These are phyloP conservation scores for Leishmania arabica DNA, from an alignment of 208 protist species.

Conservation along the genomic window DNA sequence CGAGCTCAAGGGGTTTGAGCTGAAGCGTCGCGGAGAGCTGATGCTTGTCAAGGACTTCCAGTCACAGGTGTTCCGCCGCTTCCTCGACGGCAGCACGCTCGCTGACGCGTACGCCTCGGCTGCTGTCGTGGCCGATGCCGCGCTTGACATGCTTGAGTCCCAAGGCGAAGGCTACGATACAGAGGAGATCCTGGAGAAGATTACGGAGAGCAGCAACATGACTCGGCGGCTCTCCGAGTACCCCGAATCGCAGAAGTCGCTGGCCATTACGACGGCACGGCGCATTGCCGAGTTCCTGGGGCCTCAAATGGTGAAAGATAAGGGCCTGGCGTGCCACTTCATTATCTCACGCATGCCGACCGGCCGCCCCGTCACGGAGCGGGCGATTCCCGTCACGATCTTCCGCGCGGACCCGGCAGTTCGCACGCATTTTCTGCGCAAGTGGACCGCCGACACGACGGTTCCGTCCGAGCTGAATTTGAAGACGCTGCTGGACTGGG, in stretches of 20 bases:
- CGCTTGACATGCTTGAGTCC: conserved; percentile 96
- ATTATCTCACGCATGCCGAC: conserved; percentile 97
- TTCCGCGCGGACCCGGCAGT: conserved; percentile 94
- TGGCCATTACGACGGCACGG: conserved; percentile 97
- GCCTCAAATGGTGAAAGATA: conserved; percentile 97
- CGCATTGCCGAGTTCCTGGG: conserved; percentile 99
- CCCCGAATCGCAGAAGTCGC: conserved; percentile 97
- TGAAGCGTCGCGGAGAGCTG: conserved; percentile 99
- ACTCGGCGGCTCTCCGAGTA: conserved; percentile 96
- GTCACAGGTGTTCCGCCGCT: conserved; percentile 95
- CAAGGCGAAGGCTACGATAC: conserved; percentile 92
- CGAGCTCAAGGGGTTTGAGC: conserved; percentile 99
- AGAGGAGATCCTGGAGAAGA: conserved; percentile 97
- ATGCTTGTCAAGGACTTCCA: conserved; percentile 99
- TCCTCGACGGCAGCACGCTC: conserved; percentile 96
- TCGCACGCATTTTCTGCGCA: conserved; percentile 93
- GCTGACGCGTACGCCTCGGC: conserved; percentile 97
- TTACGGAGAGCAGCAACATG: conserved; percentile 98
- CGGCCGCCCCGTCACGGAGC: conserved; percentile 96
- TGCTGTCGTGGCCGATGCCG: conserved; percentile 95
- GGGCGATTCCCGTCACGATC: conserved; percentile 98
- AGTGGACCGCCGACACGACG: conserved; percentile 93
- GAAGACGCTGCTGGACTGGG: conserved; percentile 98
- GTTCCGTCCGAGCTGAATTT: conserved; percentile 77
- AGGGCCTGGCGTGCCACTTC: conserved; percentile 97